A percentile compares a stretch with the other conserved stretches of the same genome.
phyloP scores from a whole-genome alignment of 192 early-diverging fungal species.

The Phlyctochytrium arcticum region DNA sequence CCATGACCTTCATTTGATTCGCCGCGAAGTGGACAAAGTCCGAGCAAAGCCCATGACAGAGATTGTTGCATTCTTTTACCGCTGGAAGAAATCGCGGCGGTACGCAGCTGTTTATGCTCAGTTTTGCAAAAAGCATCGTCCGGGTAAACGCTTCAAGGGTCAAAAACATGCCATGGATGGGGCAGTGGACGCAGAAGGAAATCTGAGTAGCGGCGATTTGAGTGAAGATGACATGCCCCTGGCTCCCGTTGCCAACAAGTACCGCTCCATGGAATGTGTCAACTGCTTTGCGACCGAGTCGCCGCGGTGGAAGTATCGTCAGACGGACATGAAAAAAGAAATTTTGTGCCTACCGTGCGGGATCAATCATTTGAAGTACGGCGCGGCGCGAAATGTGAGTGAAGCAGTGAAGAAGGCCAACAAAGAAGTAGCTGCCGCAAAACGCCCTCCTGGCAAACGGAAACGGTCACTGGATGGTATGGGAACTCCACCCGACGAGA shows the following conservation, averaged over 20 bases:
- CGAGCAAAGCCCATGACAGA: conserved; percentile 24
- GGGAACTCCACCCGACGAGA: background rate
- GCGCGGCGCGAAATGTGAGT: conserved; percentile 6
- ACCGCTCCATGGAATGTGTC: conserved; percentile 21
- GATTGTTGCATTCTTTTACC: conserved; percentile 29
- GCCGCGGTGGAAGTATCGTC: conserved; percentile 22
- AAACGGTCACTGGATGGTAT: background rate
- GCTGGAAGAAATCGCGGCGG: conserved; percentile 33
- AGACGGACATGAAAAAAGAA: conserved; percentile 20
- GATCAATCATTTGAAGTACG: conserved; percentile 34
- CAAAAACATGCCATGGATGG: conserved; percentile 21
- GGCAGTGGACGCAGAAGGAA: conserved; percentile 16
- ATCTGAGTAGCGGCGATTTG: conserved; percentile 9
- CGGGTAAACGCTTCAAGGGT: conserved; percentile 10
- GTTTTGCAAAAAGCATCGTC: conserved; percentile 36
- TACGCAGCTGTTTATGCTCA: conserved; percentile 27
- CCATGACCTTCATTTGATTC: conserved; percentile 18
- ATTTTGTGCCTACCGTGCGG: conserved; percentile 26
- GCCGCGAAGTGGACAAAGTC: conserved; percentile 19
- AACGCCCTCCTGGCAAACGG: background rate
- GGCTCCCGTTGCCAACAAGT: conserved; percentile 9
- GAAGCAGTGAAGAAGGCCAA: conserved; percentile 25
- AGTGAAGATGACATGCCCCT: conserved; percentile 19
- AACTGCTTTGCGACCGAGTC: conserved; percentile 31
- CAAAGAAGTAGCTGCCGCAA: conserved; percentile 19